phyloP scores from a whole-genome alignment of 176 grass and related monocot genomes.

The Cocos nucifera region DNA sequence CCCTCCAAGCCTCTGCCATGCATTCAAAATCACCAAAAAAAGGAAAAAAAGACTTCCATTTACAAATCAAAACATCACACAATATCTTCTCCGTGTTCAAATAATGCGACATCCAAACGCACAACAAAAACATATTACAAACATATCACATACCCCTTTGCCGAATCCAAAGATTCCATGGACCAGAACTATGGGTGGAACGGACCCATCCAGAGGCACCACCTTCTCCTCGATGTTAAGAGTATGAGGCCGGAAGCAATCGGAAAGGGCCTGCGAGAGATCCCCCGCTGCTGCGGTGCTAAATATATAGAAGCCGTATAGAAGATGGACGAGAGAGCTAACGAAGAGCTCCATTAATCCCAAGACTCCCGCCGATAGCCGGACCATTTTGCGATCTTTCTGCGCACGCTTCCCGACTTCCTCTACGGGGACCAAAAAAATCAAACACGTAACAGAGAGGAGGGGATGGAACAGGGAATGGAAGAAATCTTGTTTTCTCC shows the following conservation, averaged over 20 bases:
- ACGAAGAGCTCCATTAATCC: slow-evolving; percentile 40
- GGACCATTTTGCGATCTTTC: not conserved
- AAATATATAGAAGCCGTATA: slow-evolving; percentile 80
- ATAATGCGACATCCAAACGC: no score
- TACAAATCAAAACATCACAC: no score
- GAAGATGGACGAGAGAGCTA: slow-evolving; percentile 46
- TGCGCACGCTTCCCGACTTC: not conserved
- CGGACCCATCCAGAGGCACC: slow-evolving; percentile 13
- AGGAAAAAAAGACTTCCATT: not conserved
- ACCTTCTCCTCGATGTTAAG: not conserved
- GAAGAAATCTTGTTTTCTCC: no score
- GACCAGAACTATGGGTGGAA: slow-evolving; percentile 77
- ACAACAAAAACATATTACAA: no score
- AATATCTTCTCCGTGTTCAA: not conserved
- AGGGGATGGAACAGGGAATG: no score
- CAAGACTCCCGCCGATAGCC: slow-evolving; percentile 9
- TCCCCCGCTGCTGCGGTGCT: slow-evolving; percentile 36
- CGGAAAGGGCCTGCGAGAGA: slow-evolving; percentile 21
- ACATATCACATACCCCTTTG: slow-evolving; percentile 40
- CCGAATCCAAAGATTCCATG: slow-evolving; percentile 93
- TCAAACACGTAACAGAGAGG: no score
- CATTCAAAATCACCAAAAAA: not conserved
- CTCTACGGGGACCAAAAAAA: no score
- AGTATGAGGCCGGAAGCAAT: not conserved
- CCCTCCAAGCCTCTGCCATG: slow-evolving; percentile 56